Base-by-base conservation (phyloP, 2,329 filamentous ascomycete species). In the Aaosphaeria arxii region DNA sequence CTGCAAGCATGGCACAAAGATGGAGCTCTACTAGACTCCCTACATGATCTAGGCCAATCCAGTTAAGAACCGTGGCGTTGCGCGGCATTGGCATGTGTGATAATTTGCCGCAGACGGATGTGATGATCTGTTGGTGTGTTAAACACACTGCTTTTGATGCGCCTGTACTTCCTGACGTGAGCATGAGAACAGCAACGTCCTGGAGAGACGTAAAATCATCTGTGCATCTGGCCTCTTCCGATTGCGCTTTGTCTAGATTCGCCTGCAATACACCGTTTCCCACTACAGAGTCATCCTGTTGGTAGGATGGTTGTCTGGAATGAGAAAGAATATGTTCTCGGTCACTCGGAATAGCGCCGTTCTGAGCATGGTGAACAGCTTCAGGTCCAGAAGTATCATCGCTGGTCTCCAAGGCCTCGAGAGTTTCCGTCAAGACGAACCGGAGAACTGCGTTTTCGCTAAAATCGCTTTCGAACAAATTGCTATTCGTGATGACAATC, bases 21-120 rank as follows among this genome's bases (percentile, higher is more conserved):
- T 83, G 80, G 11, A 77, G 73, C 44, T 84, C 77, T 1, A 70
- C 64, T 3, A 84, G 61, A 49, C 64, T 74, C 0, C 75, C 80
- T 7, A 81, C 78, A 48, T 83, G 81, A 50, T 83, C 79, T 6
- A 82, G 61, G 0, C 71, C 71, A 11, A 79, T 72, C 77, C 77
- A 80, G 50, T 74, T 77, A 4, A 80, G 42, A 33, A 66, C 56
- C 3, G 52, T 40, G n/a, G 45, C 48, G 30, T 53, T 28, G 29
- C 30, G 40, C 30, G 43, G 36, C 42, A 52, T 11, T 30, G 36
- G 11, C 11, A n/a, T 30, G 31, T 45, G 32, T 1, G 48, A 39
- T 3, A 51, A 46, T 54, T 81, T 81, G 17, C 74, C 75, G 1
- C 45, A 6, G 7, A 77, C 48, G 0, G 77, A 66, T 1, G 70